Evolutionary conservation across 495 filamentous ascomycete species (phyloP).

Genomic region (Penicillium riverlandense): DNA sequence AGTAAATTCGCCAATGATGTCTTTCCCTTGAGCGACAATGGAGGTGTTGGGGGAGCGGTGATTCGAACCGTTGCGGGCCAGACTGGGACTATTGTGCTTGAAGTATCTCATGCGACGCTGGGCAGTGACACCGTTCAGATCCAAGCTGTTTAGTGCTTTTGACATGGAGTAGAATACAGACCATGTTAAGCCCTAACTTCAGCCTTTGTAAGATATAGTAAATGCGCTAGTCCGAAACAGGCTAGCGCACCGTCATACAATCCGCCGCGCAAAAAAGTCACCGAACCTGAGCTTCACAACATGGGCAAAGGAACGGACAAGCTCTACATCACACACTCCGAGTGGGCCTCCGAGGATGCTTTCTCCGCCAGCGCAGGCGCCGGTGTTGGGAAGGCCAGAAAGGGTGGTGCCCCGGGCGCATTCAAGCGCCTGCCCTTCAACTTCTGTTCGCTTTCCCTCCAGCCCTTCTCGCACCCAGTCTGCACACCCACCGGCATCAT

Average conservation of each 20-base stretch:
- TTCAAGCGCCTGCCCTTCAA: conserved; percentile 96
- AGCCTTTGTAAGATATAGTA: background rate
- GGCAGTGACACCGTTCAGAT: no score
- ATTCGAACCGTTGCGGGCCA: no score
- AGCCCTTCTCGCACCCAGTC: conserved; percentile 82
- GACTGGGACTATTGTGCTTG: no score
- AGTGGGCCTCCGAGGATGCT: conserved; percentile 89
- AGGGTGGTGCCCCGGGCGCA: conserved; percentile 48
- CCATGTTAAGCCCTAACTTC: background rate
- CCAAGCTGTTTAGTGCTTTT: no score
- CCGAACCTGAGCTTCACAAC: conserved; percentile 7
- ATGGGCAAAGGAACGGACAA: conserved; percentile 51
- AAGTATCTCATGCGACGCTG: no score
- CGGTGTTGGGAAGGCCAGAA: conserved; percentile 44
- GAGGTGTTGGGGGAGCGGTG: no score
- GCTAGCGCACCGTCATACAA: conserved; percentile 12
- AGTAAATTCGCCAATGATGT: no score
- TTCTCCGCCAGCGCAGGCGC: conserved; percentile 71
- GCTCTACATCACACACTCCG: conserved; percentile 89
- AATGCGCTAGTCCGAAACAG: conserved; percentile 11
- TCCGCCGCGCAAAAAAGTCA: conserved; percentile 3
- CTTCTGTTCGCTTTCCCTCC: conserved; percentile 92
- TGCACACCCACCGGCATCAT: conserved; percentile 73
- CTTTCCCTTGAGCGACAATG: no score
- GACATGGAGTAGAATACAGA: no score